These are phyloP conservation scores for Geosmithia morbida DNA, from an alignment of 2,329 filamentous ascomycete species.

Conservation along the genomic window DNA sequence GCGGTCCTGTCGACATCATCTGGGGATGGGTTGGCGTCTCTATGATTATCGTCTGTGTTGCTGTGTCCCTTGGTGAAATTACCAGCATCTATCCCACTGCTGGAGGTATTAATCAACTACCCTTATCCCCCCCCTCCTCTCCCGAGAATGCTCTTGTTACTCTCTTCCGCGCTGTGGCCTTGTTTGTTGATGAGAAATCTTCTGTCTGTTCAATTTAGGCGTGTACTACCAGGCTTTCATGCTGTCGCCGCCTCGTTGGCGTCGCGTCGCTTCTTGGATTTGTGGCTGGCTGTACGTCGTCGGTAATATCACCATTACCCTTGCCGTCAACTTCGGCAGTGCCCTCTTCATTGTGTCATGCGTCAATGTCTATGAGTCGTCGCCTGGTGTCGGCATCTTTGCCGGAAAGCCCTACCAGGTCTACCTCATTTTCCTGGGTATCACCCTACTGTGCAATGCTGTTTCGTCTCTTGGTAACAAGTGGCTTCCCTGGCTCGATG, in stretches of 20 bases:
- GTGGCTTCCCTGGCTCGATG: conserved; percentile 54
- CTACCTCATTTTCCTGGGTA: conserved; percentile 55
- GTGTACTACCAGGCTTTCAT: conserved; percentile 72
- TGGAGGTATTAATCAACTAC: conserved; percentile 30
- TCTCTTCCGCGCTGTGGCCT: background rate
- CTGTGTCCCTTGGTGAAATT: conserved; percentile 57
- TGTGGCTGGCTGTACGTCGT: conserved; percentile 66
- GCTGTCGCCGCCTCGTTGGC: conserved; percentile 46
- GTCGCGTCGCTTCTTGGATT: conserved; percentile 52
- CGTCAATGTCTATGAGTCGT: conserved; percentile 38
- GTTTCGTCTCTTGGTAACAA: conserved; percentile 54
- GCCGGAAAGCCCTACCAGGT: conserved; percentile 46
- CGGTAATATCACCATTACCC: conserved; percentile 68
- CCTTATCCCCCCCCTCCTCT: background rate
- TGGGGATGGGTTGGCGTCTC: conserved; percentile 60
- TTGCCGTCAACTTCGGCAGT: conserved; percentile 73
- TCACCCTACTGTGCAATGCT: conserved; percentile 49
- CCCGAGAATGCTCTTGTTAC: background rate
- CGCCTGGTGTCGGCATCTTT: conserved; percentile 27
- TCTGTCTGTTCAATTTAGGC: conserved; percentile 10
- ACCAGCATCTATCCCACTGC: conserved; percentile 65
- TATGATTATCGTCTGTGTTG: conserved; percentile 57
- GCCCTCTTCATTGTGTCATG: conserved; percentile 46
- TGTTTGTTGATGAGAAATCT: background rate
- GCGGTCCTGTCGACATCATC: conserved; percentile 55